Conservation (phyloP, 2,329 filamentous ascomycete genomes). For the Stenocarpella maydis region DNA sequence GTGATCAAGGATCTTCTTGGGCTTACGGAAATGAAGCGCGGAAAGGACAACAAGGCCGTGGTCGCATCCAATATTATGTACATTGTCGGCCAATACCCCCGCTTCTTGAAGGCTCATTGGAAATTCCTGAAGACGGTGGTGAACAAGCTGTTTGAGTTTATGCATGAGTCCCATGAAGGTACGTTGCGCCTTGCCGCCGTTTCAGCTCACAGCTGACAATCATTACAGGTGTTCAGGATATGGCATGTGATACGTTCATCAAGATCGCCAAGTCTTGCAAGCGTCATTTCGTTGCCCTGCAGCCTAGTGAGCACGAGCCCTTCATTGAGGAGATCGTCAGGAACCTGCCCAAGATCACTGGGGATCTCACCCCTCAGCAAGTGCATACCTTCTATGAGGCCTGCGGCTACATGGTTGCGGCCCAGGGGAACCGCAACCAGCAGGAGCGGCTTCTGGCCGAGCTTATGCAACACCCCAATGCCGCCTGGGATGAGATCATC, state of each 20-base stretch:
- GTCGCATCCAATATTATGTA: slow-evolving; percentile 99
- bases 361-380: slow-evolving; percentile 93
- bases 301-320: slow-evolving; percentile 91
- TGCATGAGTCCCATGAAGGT: slow-evolving; percentile 99
- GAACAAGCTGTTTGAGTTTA: slow-evolving; percentile 99
- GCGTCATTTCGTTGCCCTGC: slow-evolving; percentile 94
- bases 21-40: slow-evolving; percentile 98
- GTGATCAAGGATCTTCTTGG: slow-evolving; percentile 98
- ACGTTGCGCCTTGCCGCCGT: slow-evolving; percentile 41
- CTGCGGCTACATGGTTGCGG: slow-evolving; percentile 98
- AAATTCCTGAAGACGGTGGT: slow-evolving; percentile 99
- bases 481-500: slow-evolving; percentile 96
- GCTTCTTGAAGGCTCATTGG: slow-evolving; percentile 99
- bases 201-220: slow-evolving; percentile 40
- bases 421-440: slow-evolving; percentile 92
- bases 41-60: slow-evolving; percentile 99
- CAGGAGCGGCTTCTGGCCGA: slow-evolving; percentile 93
- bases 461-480: slow-evolving; percentile 91
- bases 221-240: slow-evolving; percentile 86
- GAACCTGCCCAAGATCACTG: slow-evolving; percentile 94
- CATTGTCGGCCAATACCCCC: slow-evolving; percentile 97
- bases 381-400: slow-evolving; percentile 99
- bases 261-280: slow-evolving; percentile 99
- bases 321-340: slow-evolving; percentile 99
- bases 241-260: slow-evolving; percentile 99